Percentiles rank a stretch among this genome's conserved stretches.
Evolutionary conservation across 1,284 basidiomycete genomes (phyloP).

Genomic region (Hymenochaete sp.): DNA sequence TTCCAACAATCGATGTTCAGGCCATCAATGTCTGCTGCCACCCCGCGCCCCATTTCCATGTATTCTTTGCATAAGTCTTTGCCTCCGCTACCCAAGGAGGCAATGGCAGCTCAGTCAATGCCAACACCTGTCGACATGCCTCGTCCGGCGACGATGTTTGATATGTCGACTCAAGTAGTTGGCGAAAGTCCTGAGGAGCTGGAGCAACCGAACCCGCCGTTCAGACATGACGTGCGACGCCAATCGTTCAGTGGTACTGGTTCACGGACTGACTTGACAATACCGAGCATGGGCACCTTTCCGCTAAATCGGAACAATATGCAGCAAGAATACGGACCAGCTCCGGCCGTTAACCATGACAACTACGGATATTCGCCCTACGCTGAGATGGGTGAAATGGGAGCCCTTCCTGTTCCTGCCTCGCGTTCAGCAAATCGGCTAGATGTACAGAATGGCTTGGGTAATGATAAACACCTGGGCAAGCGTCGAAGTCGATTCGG

Average conservation of each 20-base stretch:
- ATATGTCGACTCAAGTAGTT: slow-evolving; percentile 37
- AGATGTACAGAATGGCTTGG: slow-evolving; percentile 25
- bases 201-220: slow-evolving; percentile 51
- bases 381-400: slow-evolving; percentile 50
- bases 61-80: slow-evolving; percentile 63
- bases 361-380: slow-evolving; percentile 25
- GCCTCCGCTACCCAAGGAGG: slow-evolving; percentile 63
- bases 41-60: slow-evolving; percentile 29
- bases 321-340: neutral
- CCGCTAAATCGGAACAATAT: slow-evolving; percentile 23
- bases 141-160: slow-evolving; percentile 59
- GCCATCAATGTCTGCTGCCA: slow-evolving; percentile 24
- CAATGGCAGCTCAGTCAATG: slow-evolving; percentile 27
- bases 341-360: slow-evolving; percentile 11
- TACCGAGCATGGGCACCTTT: slow-evolving; percentile 39
- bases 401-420: slow-evolving; percentile 32
- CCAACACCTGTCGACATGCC: slow-evolving; percentile 29
- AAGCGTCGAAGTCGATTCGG: slow-evolving; percentile 68
- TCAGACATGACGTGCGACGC: slow-evolving; percentile 50
- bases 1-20: slow-evolving; percentile 27
- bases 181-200: neutral
- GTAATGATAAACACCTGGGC: slow-evolving; percentile 27
- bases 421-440: slow-evolving; percentile 46
- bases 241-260: slow-evolving; percentile 67
- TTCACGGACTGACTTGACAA: slow-evolving; percentile 45